phyloP scores from a whole-genome alignment of 2,329 filamentous ascomycete genomes.

The Scleromitrula shiraiana region DNA sequence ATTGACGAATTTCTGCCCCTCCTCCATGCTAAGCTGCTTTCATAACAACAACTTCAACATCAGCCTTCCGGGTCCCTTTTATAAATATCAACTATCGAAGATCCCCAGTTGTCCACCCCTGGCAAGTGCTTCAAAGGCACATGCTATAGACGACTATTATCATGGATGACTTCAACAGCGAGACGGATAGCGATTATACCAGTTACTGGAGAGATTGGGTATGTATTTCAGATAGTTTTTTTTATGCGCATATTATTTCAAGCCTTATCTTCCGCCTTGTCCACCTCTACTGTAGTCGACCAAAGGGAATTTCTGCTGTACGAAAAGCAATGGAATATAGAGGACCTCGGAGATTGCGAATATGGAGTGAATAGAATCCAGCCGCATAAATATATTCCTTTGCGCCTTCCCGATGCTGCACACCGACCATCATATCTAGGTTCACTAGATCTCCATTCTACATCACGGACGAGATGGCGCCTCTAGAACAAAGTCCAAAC shows the following conservation, averaged over 20 bases:
- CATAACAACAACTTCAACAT: conserved; percentile 8
- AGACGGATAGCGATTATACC: conserved; percentile 97
- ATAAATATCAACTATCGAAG: conserved; percentile 1
- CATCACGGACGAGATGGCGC: not conserved
- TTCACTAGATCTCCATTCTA: not conserved
- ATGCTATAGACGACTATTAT: conserved; percentile 21
- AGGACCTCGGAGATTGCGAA: not conserved
- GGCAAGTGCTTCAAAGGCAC: conserved; percentile 26
- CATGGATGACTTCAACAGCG: conserved; percentile 98
- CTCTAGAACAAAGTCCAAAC: too few relatives aligned
- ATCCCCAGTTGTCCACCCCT: conserved; percentile 13
- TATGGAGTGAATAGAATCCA: not conserved
- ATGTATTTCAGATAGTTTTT: conserved; percentile 37
- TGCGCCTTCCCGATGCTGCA: not conserved
- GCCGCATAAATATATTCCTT: not conserved
- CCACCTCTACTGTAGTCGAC: not conserved
- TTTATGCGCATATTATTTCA: not conserved
- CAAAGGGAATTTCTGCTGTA: not conserved
- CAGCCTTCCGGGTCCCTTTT: not conserved
- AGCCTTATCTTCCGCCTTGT: not conserved
- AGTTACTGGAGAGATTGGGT: conserved; percentile 99
- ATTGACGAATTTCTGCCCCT: conserved; percentile 6
- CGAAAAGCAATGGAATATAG: not conserved
- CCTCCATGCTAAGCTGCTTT: conserved; percentile 3
- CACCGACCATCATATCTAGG: not conserved